These are phyloP conservation scores for Globisporangium okanoganense DNA, from an alignment of 352 stramenopile species.

Conservation along the genomic window DNA sequence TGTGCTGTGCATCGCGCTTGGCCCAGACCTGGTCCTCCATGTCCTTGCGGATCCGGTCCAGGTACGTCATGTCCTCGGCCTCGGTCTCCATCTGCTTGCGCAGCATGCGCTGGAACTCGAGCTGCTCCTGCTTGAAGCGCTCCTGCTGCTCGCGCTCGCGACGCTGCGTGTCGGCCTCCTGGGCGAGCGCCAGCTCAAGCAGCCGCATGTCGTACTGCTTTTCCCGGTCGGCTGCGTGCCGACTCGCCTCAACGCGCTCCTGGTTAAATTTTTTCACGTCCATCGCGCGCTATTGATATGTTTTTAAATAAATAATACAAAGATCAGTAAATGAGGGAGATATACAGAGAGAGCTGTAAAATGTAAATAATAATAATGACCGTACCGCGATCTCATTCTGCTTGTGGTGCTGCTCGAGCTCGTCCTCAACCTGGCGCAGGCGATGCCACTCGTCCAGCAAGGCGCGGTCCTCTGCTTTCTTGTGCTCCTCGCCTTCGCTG, in stretches of 20 bases:
- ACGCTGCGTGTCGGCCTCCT: constrained; percentile 57
- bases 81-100: constrained; percentile 72
- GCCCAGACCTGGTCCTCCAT: constrained; percentile 79
- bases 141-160: constrained; percentile 59
- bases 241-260: constrained; percentile 52
- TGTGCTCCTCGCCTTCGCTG: constrained; percentile 32
- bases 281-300: constrained; percentile 31
- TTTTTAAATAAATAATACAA: too few species aligned
- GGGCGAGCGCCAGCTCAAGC: constrained; percentile 48
- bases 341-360: too few species aligned
- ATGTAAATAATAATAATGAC: not conserved
- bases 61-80: constrained; percentile 55
- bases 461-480: constrained; percentile 44
- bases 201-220: constrained; percentile 60
- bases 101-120: constrained; percentile 74
- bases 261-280: constrained; percentile 77
- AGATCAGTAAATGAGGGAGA: too few species aligned
- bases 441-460: constrained; percentile 58
- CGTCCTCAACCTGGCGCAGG: constrained; percentile 56
- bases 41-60: constrained; percentile 74
- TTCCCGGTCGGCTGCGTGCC: constrained; percentile 41
- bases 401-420: constrained; percentile 43
- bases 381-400: constrained; percentile 52
- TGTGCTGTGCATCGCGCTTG: constrained; percentile 68
- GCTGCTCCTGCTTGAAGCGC: constrained; percentile 62